A percentile compares a stretch with the other conserved stretches of the same genome.
These are phyloP conservation scores for Lolium rigidum DNA, from an alignment of 176 grass and related monocot genomes.

Conservation along the genomic window DNA sequence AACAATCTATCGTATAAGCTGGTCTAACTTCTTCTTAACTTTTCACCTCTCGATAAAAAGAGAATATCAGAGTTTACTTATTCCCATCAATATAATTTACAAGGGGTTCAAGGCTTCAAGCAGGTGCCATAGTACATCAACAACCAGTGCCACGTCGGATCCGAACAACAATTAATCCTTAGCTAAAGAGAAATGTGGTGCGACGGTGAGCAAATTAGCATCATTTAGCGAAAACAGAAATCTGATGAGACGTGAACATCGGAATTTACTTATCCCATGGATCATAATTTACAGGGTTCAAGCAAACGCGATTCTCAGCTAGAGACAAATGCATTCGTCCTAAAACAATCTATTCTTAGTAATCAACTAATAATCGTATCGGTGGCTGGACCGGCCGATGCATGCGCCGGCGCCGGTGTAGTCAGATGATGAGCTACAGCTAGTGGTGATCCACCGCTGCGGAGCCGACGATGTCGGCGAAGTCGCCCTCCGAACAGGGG, in stretches of 20 bases:
- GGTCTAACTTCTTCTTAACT: no score
- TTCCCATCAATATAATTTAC: not conserved
- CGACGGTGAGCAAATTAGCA: no score
- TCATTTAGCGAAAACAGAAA: not conserved
- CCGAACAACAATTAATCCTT: not conserved
- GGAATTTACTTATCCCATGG: not conserved
- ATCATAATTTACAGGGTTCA: conserved; percentile 12
- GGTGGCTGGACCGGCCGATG: not conserved
- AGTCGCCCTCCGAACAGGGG: conserved; percentile 54
- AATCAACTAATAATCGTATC: not conserved
- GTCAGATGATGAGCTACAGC: not conserved
- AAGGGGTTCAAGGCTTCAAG: no score
- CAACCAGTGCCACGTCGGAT: no score
- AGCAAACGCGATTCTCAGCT: not conserved
- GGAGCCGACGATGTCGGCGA: conserved; percentile 35
- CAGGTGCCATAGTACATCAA: no score
- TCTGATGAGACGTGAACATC: not conserved
- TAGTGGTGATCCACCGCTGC: not conserved
- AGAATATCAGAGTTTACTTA: not conserved
- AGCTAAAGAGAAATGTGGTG: no score
- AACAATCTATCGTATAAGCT: no score
- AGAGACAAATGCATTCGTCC: not conserved
- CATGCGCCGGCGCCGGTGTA: conserved; percentile 23
- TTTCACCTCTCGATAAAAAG: not conserved
- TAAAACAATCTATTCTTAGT: not conserved